Conservation (phyloP, 371 early-diverging fungal genomes). For the Mortierella sp. region DNA sequence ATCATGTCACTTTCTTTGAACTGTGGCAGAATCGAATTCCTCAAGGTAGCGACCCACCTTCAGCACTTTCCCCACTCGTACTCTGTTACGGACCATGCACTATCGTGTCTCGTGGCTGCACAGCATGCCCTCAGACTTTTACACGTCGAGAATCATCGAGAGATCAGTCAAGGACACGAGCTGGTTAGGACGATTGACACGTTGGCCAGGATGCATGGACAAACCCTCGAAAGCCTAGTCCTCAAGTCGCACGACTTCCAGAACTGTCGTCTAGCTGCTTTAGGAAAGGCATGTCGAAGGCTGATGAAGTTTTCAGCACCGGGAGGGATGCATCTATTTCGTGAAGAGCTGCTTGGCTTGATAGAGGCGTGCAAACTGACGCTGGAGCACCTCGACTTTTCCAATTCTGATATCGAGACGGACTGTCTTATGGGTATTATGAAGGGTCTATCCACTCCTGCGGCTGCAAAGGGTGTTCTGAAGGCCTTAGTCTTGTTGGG, state of each 20-base stretch:
- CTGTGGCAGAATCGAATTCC: constrained; percentile 38
- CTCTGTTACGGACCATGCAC: constrained; percentile 45
- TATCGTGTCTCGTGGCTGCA: constrained; percentile 31
- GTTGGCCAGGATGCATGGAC: constrained; percentile 25
- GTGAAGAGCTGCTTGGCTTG: constrained; percentile 32
- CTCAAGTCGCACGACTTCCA: constrained; percentile 53
- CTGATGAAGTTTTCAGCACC: constrained; percentile 45
- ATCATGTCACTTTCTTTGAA: constrained; percentile 26
- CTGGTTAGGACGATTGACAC: constrained; percentile 30
- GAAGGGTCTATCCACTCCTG: constrained; percentile 39
- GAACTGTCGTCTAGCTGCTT: constrained; percentile 29
- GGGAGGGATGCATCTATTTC: constrained; percentile 39
- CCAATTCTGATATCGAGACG: constrained; percentile 51
- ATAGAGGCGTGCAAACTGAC: constrained; percentile 47
- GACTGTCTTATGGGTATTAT: constrained; percentile 31
- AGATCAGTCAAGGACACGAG: constrained; percentile 50
- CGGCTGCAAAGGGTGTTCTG: constrained; percentile 36
- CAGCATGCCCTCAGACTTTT: constrained; percentile 28
- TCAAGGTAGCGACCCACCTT: constrained; percentile 47
- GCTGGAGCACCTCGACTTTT: constrained; percentile 51
- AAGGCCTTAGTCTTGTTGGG: constrained; percentile 45
- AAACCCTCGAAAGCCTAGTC: constrained; percentile 36
- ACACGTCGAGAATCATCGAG: constrained; percentile 49
- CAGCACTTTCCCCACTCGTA: constrained; percentile 43
- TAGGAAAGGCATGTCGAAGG: constrained; percentile 35